A percentile compares a stretch with the other conserved stretches of the same genome.
Evolutionary conservation across 208 protist genomes (phyloP).

Genomic region (Trypanosoma mega): DNA sequence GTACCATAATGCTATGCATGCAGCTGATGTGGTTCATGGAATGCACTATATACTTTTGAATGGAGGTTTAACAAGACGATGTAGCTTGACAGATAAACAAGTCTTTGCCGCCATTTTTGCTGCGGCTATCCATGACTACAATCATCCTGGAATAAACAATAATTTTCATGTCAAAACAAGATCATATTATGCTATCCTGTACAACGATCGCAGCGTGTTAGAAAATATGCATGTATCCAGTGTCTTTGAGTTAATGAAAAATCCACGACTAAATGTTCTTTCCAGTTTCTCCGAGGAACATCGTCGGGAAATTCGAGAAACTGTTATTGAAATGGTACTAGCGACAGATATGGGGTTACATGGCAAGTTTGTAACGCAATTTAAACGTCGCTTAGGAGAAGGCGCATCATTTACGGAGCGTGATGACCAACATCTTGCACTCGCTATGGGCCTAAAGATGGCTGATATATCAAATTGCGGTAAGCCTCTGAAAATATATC

Average conservation of each 20-base stretch:
- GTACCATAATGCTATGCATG: constrained; percentile 94
- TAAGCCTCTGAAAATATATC: constrained; percentile 81
- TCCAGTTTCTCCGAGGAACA: constrained; percentile 72
- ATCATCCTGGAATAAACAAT: constrained; percentile 96
- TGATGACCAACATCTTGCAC: constrained; percentile 85
- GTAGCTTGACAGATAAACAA: constrained; percentile 76
- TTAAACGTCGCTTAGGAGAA: constrained; percentile 71
- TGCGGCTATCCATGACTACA: constrained; percentile 95
- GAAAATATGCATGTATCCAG: constrained; percentile 93
- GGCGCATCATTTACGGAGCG: constrained; percentile 54
- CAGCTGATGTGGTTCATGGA: constrained; percentile 89
- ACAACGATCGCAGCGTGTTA: constrained; percentile 96
- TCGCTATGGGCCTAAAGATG: constrained; percentile 93
- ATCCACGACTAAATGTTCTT: constrained; percentile 83
- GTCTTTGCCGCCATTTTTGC: constrained; percentile 89
- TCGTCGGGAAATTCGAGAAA: constrained; percentile 81
- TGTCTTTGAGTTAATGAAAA: constrained; percentile 92
- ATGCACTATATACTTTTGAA: constrained; percentile 82
- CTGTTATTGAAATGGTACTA: constrained; percentile 91
- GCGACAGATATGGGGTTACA: constrained; percentile 95
- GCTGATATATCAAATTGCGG: constrained; percentile 95
- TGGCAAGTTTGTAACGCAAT: constrained; percentile 71
- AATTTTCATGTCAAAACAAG: constrained; percentile 90
- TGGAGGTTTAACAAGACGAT: constrained; percentile 71
- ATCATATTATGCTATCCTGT: constrained; percentile 87